Conservation (phyloP, 805 yeast species). For the Kodamaea fukazawae region DNA sequence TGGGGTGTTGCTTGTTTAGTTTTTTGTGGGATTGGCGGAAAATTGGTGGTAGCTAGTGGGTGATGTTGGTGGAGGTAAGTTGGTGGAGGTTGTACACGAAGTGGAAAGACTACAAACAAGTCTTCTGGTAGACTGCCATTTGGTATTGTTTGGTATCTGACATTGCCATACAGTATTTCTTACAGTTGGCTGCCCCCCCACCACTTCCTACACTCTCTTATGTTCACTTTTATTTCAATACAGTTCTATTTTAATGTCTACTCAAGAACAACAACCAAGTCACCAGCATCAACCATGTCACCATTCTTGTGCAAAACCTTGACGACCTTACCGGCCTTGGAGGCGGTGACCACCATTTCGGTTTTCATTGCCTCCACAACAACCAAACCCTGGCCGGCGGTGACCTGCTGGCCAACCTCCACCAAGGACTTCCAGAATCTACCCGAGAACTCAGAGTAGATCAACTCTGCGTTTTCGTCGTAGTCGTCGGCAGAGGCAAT, state of each 20-base stretch:
- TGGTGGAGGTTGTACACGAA: no score
- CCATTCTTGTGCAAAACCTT: slow-evolving; percentile 80
- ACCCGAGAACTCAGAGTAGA: slow-evolving; percentile 95
- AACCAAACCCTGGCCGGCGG: slow-evolving; percentile 73
- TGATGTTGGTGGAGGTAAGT: no score
- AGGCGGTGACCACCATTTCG: slow-evolving; percentile 84
- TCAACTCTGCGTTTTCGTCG: slow-evolving; percentile 76
- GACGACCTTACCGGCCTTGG: slow-evolving; percentile 66
- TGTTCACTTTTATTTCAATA: background rate
- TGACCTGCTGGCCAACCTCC: slow-evolving; percentile 70
- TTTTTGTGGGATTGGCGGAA: no score
- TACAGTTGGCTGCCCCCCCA: no score
- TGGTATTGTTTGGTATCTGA: no score
- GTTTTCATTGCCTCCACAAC: slow-evolving; percentile 99
- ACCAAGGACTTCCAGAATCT: slow-evolving; percentile 94
- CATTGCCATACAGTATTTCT: no score
- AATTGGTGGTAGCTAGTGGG: no score
- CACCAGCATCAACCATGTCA: slow-evolving; percentile 97
- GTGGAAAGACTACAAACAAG: no score
- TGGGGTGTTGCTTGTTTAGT: no score
- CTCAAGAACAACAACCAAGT: slow-evolving; percentile 80
- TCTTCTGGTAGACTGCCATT: no score
- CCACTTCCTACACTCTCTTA: no score
- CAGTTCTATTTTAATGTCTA: slow-evolving; percentile 12
- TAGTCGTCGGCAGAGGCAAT: slow-evolving; percentile 50